Evolutionary conservation across 1,139 yeast species (phyloP).

Genomic region (Taiozyma sp.): DNA sequence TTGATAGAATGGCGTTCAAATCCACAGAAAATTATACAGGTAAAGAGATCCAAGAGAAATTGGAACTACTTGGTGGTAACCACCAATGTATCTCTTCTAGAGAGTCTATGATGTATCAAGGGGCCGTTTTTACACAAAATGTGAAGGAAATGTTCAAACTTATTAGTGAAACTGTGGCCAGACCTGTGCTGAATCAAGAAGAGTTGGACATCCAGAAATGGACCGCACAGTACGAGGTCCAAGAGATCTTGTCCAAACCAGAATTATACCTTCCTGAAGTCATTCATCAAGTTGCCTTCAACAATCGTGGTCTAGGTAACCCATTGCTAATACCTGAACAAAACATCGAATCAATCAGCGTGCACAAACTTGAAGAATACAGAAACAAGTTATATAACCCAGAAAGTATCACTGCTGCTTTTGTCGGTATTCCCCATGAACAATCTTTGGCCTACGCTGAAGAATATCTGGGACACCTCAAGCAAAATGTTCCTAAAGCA

Average conservation of each 20-base stretch:
- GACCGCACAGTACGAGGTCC: slow-evolving; percentile 78
- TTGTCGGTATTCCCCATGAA: slow-evolving; percentile 79
- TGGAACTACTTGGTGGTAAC: slow-evolving; percentile 87
- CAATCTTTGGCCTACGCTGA: slow-evolving; percentile 63
- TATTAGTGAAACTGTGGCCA: slow-evolving; percentile 74
- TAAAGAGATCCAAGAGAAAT: slow-evolving; percentile 65
- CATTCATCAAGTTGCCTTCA: slow-evolving; percentile 77
- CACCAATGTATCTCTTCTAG: slow-evolving; percentile 92
- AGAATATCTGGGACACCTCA: slow-evolving; percentile 62
- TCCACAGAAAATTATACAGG: slow-evolving; percentile 64
- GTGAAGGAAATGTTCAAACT: slow-evolving; percentile 78
- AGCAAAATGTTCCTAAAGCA: slow-evolving; percentile 28
- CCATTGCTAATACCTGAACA: slow-evolving; percentile 84
- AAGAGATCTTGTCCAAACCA: slow-evolving; percentile 79
- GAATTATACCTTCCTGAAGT: slow-evolving; percentile 85
- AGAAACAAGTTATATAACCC: slow-evolving; percentile 73
- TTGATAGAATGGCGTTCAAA: slow-evolving; percentile 86
- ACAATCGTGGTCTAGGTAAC: slow-evolving; percentile 70
- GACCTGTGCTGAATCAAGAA: slow-evolving; percentile 61
- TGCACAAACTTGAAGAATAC: slow-evolving; percentile 53
- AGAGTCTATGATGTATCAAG: slow-evolving; percentile 90
- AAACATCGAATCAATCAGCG: slow-evolving; percentile 50
- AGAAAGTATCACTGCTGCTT: slow-evolving; percentile 77
- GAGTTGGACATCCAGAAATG: slow-evolving; percentile 73
- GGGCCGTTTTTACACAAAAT: slow-evolving; percentile 86